Conservation (phyloP, 1,284 basidiomycete genomes). For the Tremellales sp. region DNA sequence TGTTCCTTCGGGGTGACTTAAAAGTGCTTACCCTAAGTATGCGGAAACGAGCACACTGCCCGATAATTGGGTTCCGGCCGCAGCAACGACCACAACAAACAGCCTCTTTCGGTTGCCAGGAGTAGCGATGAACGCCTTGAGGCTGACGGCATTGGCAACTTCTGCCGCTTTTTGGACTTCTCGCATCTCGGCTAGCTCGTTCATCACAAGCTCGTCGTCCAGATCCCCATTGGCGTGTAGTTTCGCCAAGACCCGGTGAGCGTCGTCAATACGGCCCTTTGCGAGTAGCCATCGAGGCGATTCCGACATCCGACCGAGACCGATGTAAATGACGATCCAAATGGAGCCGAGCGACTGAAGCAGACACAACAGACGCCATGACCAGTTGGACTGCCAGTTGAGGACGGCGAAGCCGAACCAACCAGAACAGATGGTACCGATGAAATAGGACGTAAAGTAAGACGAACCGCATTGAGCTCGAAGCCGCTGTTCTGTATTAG, state of each 20-base stretch:
- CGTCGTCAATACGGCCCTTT: constrained; percentile 54
- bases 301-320: constrained; percentile 18
- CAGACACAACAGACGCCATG: constrained; percentile 4
- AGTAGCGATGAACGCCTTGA: constrained; percentile 25
- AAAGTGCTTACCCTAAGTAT: background rate
- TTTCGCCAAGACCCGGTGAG: constrained; percentile 55
- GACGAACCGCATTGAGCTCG: background rate
- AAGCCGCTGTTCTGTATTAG: no score
- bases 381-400: background rate
- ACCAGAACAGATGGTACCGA: background rate
- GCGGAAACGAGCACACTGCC: background rate
- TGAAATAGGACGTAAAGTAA: constrained; percentile 1
- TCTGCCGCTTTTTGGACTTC: background rate
- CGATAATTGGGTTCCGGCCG: background rate
- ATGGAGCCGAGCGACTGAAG: background rate
- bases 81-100: constrained; percentile 17
- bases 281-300: constrained; percentile 56
- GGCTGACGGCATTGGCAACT: background rate
- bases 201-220: constrained; percentile 39
- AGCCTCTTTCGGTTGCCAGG: constrained; percentile 34
- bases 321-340: background rate
- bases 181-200: constrained; percentile 42
- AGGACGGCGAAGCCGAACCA: constrained; percentile 2
- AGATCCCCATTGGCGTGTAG: constrained; percentile 56
- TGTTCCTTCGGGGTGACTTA: background rate